A percentile compares a stretch with the other conserved stretches of the same genome.
These are phyloP conservation scores for Panus rudis DNA, from an alignment of 768 basidiomycete species.

Conservation along the genomic window DNA sequence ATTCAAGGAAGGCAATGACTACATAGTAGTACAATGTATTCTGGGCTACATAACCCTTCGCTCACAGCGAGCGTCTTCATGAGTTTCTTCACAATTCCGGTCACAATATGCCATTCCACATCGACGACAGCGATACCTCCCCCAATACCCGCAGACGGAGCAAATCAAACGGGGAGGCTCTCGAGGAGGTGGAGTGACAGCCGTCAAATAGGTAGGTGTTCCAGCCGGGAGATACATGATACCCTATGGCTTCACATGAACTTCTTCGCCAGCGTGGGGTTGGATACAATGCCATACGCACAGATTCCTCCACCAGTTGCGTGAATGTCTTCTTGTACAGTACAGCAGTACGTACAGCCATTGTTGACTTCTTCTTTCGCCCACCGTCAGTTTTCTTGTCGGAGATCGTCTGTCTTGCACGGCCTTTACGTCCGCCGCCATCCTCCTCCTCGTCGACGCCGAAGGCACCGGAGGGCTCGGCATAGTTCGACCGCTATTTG, in stretches of 20 bases:
- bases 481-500: conserved; percentile 70
- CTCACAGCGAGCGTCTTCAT: conserved; percentile 79
- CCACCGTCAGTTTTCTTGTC: conserved; percentile 61
- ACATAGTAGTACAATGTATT: too few relatives aligned
- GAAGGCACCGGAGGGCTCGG: conserved; percentile 42
- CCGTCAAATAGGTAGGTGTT: conserved; percentile 75
- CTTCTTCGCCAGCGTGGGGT: too few relatives aligned
- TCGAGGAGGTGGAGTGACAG: conserved; percentile 46
- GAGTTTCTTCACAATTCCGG: conserved; percentile 62
- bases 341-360: conserved; percentile 73
- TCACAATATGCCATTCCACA: conserved; percentile 78
- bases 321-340: conserved; percentile 77
- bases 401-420: conserved; percentile 65
- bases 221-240: conserved; percentile 46
- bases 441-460: conserved; percentile 38
- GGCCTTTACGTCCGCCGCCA: conserved; percentile 48
- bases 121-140: conserved; percentile 68
- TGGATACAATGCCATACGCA: conserved; percentile 32
- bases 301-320: conserved; percentile 73
- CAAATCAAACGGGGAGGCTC: conserved; percentile 70
- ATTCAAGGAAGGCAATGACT: too few relatives aligned
- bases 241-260: conserved; percentile 37
- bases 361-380: conserved; percentile 72
- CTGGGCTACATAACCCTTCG: conserved; percentile 46
- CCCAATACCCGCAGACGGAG: conserved; percentile 85